Evolutionary conservation across 805 yeast genomes (phyloP).

Genomic region (Ogataea chonburiensis): DNA sequence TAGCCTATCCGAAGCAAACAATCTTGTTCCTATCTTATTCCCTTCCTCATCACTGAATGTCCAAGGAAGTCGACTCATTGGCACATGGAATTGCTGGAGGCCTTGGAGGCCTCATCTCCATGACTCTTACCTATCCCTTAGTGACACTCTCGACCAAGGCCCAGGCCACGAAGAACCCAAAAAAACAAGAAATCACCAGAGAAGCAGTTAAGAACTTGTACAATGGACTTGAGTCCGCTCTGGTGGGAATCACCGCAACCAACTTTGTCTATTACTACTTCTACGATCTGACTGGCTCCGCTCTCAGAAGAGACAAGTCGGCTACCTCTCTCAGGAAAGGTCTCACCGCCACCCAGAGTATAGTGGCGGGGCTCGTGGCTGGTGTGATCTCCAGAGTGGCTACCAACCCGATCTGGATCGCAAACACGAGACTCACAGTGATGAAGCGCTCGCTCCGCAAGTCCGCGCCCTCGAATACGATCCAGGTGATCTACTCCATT

Average conservation of each 20-base stretch:
- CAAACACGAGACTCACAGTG: conserved; percentile 86
- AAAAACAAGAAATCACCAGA: conserved; percentile 24
- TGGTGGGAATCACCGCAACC: conserved; percentile 81
- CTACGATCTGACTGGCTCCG: conserved; percentile 62
- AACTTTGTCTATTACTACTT: conserved; percentile 90
- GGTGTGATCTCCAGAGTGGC: conserved; percentile 80
- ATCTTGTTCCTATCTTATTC: conserved; percentile 1
- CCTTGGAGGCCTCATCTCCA: conserved; percentile 85
- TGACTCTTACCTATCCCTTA: conserved; percentile 86
- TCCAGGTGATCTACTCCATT: conserved; percentile 60
- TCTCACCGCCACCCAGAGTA: conserved; percentile 62
- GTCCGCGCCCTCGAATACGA: conserved; percentile 32
- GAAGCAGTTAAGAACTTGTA: conserved; percentile 73
- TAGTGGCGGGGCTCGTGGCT: conserved; percentile 78
- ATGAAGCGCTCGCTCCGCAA: conserved; percentile 27
- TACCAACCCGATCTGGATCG: conserved; percentile 93
- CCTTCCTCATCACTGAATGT: conserved; percentile 22
- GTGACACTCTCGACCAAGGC: conserved; percentile 86
- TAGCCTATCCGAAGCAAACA: conserved; percentile 9
- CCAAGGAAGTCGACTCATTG: conserved; percentile 42
- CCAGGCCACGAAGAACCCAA: conserved; percentile 54
- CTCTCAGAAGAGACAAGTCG: conserved; percentile 24
- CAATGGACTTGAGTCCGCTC: conserved; percentile 84
- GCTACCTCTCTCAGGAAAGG: conserved; percentile 30
- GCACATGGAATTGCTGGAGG: conserved; percentile 96